Evolutionary conservation across 495 filamentous ascomycete species (phyloP), one percentile per base, ranked within the genome.

Genomic region (Letharia lupina): DNA sequence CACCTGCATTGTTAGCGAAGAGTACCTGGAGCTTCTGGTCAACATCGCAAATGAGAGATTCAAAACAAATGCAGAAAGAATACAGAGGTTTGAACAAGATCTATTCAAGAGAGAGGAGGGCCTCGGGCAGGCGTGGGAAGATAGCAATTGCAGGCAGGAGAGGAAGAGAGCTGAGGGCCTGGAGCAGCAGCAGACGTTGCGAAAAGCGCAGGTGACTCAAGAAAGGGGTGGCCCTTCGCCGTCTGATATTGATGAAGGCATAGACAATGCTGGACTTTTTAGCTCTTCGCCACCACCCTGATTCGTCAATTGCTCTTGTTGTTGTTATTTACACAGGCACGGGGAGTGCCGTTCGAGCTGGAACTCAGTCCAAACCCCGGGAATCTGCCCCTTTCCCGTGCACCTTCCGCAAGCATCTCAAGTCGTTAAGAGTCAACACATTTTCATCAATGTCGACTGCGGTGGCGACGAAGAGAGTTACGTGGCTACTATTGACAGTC

Each of bases 21-120:
- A 74, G 9, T 87, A 91, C 71, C 77, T 96, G 16, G 74, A 76
- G 35, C 83, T 80, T 69, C 75, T 96, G 13, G 71, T 93, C 16
- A 72, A 74, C 5, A 82, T 94, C 48, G 86, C 88, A 9, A 92
- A 94, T 70, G 82, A 91, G 69, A 77, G 91, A 47, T 96, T 96
- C 73, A 75, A 69, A 39, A 84, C 89, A 67, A 98, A 96, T 70
- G 72, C 72, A 33, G 84, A 88, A 71, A 82, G 91, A 61, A 90
- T 87, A 41, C 78, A 81, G 20, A 79, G 89, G 41, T 89, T 91
- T 69, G 73, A 80, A 59, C 66, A 71, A 41, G 69, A 74, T n/a
- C 73, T 78, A 3, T 80, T 81, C 52, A 56, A 69, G 52, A 75
- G 73, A 65, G 65, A 65, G 39, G 72, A 71, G 61, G 60, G 68